Evolutionary conservation across 177 flowering plant genomes (phyloP), one percentile per base, ranked within the genome.

Genomic region (Vitis hybrid): DNA sequence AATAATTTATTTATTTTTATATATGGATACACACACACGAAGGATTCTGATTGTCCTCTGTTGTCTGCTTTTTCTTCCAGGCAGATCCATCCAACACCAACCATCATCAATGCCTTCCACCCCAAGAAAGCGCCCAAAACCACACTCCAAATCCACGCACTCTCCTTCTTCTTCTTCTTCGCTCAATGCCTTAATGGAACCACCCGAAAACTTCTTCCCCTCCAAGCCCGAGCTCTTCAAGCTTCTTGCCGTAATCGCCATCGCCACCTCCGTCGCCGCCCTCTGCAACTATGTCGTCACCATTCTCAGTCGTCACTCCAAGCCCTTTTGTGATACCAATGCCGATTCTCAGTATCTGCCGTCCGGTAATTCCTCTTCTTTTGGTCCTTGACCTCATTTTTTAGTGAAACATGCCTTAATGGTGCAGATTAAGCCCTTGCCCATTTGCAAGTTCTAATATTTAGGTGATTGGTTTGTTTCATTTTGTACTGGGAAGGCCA

Each of bases 261-360:
- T 92, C 71, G 96, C 98, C 1, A 58, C 84, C 31, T 63, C 76
- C 0, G 90, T 92, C 26, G 86, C 86, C 52, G 2, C 82, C 13
- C 45, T 81, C 55, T 90, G 93, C 74, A 81, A 87, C 74, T 81
- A 75, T 79, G 20, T 83, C 1, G 65, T 65, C 71, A 57, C 39
- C 8, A 13, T 72, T 53, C 52, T 84, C 68, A 74, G 70, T 66
- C 82, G 76, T 51, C 78, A 68, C 10, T 75, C 78, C 2, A 85
- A 77, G 64, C 97, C 96, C 61, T 92, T 89, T 76, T 94, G 96
- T 77, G 87, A 88, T 60, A 75, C 71, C 73, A 51, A 62, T 55
- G 14, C 59, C 15, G 71, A 75, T 16, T 72, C 67, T 55, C 66
- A 58, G 1, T 80, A 79, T 53, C 70, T 72, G n/a, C 1, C 74